A percentile compares a stretch with the other conserved stretches of the same genome.
phyloP scores from a whole-genome alignment of 2,329 filamentous ascomycete genomes.

The Scortechinia acanthostroma region DNA sequence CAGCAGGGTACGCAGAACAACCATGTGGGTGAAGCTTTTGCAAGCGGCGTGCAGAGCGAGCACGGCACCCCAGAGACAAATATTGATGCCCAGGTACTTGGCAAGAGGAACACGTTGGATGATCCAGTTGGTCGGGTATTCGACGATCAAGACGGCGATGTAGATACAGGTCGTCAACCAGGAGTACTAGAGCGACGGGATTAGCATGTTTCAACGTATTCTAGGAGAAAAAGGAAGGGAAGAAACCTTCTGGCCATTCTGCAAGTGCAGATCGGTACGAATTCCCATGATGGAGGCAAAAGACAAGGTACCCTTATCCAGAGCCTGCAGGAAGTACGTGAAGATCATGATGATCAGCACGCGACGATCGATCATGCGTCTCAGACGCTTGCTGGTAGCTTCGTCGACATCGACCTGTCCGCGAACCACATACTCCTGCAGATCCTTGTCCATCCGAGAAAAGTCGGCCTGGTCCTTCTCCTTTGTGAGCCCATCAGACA shows the following conservation, averaged over 20 bases:
- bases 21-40: slow-evolving; percentile 37
- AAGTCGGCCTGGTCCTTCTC: slow-evolving; percentile 3
- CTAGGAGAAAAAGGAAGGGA: too few relatives aligned
- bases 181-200: slow-evolving; percentile 41
- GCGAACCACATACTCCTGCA: slow-evolving; percentile 60
- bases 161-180: slow-evolving; percentile 74
- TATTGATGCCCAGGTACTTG: slow-evolving; percentile 52
- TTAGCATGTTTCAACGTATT: slow-evolving; percentile 33
- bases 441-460: slow-evolving; percentile 53
- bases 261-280: slow-evolving; percentile 17
- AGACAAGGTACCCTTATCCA: slow-evolving; percentile 62
- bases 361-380: slow-evolving; percentile 58
- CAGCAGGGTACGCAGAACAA: slow-evolving; percentile 39
- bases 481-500: slow-evolving; percentile 3
- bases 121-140: slow-evolving; percentile 65
- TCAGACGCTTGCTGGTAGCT: slow-evolving; percentile 53
- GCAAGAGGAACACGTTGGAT: slow-evolving; percentile 59
- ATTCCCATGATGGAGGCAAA: slow-evolving; percentile 39
- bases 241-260: slow-evolving; percentile 5
- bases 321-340: slow-evolving; percentile 67
- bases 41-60: slow-evolving; percentile 39
- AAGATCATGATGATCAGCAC: slow-evolving; percentile 65
- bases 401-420: slow-evolving; percentile 45
- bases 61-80: slow-evolving; percentile 39
- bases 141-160: slow-evolving; percentile 62